phyloP scores from a whole-genome alignment of 2,329 filamentous ascomycete genomes.

The Zymoseptoria ardabiliae region DNA sequence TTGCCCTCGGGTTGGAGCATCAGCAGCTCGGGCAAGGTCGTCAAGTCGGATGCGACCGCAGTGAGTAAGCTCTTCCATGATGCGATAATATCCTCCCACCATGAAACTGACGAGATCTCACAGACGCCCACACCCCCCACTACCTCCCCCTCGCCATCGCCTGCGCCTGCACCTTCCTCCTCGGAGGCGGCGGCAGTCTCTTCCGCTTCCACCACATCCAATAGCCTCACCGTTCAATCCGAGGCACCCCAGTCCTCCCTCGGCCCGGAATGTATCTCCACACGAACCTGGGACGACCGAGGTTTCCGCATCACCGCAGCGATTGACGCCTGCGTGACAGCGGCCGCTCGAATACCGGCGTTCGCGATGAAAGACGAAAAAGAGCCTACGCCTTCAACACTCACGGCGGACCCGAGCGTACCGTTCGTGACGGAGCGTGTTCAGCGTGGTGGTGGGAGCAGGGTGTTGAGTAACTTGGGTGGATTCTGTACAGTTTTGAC shows the following conservation, averaged over 20 bases:
- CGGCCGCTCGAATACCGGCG: neutral
- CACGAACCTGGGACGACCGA: neutral
- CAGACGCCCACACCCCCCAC: neutral
- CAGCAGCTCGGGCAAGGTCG: conserved; percentile 68
- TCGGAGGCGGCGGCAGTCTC: neutral
- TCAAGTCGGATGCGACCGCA: conserved; percentile 61
- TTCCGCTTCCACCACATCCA: neutral
- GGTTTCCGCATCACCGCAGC: neutral
- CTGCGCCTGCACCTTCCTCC: neutral
- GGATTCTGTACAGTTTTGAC: neutral
- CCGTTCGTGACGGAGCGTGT: neutral
- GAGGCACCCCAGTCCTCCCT: too few relatives aligned
- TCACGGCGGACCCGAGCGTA: neutral
- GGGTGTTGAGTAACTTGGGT: neutral
- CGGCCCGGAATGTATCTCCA: neutral
- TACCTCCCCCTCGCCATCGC: neutral
- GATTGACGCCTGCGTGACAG: neutral
- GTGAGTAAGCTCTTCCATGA: conserved; percentile 50
- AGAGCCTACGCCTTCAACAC: neutral
- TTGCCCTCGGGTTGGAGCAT: conserved; percentile 78
- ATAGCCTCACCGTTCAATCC: neutral
- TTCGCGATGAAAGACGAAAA: neutral
- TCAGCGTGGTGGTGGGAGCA: neutral
- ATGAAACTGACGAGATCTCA: neutral
- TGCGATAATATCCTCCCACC: neutral